Evolutionary conservation across 768 basidiomycete genomes (phyloP).

Genomic region (Termitomyces sp.): DNA sequence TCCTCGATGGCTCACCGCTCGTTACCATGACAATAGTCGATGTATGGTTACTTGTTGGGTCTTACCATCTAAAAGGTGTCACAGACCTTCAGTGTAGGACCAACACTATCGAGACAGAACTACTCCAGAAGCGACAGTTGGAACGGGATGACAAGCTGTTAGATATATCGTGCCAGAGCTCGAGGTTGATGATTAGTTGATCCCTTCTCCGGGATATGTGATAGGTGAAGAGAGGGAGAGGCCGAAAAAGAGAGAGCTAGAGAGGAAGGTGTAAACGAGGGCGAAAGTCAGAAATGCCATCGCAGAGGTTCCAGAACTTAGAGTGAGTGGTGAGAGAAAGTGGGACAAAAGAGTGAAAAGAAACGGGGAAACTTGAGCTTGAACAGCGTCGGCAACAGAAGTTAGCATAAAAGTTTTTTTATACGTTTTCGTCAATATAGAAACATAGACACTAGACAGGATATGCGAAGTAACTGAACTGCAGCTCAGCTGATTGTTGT

Average conservation of each 20-base stretch:
- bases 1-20: constrained; percentile 17
- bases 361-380: too few species aligned
- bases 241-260: background rate
- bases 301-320: constrained; percentile 4
- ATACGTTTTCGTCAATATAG: too few species aligned
- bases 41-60: background rate
- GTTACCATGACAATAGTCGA: constrained; percentile 13
- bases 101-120: constrained; percentile 34
- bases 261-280: constrained; percentile 1
- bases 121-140: constrained; percentile 39
- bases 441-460: too few species aligned
- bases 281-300: constrained; percentile 10
- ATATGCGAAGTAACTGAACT: too few species aligned
- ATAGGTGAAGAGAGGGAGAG: constrained; percentile 6
- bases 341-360: background rate
- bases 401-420: too few species aligned
- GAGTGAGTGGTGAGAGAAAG: background rate
- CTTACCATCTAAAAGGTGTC: background rate
- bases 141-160: constrained; percentile 47
- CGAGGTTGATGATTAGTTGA: background rate
- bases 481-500: too few species aligned
- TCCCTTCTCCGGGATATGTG: background rate
- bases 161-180: background rate
- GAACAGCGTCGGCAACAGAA: too few species aligned
- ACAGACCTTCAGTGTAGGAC: constrained; percentile 19